These are phyloP conservation scores for Phaeophleospora eucalypticola DNA, from an alignment of 2,329 filamentous ascomycete species.

Conservation along the genomic window DNA sequence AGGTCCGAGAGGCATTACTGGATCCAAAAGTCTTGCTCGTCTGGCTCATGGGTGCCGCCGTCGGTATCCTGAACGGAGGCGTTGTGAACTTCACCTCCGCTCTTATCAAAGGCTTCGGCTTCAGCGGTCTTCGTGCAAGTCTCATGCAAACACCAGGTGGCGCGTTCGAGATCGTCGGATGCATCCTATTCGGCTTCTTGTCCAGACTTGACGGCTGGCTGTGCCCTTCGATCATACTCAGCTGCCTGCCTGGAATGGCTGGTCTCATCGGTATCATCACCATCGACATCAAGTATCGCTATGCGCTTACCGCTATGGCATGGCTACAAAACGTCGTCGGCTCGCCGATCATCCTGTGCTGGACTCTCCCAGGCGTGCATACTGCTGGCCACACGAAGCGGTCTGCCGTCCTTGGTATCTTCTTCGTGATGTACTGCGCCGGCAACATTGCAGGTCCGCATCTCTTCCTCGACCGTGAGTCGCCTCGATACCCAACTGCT, in stretches of 20 bases:
- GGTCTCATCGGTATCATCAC: constrained; percentile 20
- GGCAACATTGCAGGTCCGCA: constrained; percentile 65
- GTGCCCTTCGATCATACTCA: constrained; percentile 14
- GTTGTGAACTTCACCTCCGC: constrained; percentile 24
- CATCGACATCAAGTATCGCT: constrained; percentile 17
- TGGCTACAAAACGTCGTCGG: constrained; percentile 22
- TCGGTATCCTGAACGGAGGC: constrained; percentile 38
- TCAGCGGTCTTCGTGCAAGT: constrained; percentile 59
- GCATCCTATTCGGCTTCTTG: constrained; percentile 12
- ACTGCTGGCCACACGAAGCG: constrained; percentile 59
- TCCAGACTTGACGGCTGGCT: constrained; percentile 8
- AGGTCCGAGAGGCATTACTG: constrained; percentile 51
- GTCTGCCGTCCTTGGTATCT: constrained; percentile 59
- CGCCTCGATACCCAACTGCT: constrained; percentile 55
- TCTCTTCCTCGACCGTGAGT: constrained; percentile 55
- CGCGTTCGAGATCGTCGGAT: constrained; percentile 17
- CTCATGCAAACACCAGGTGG: constrained; percentile 55
- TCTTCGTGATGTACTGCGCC: constrained; percentile 57
- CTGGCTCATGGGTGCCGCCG: constrained; percentile 42
- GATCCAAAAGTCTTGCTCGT: constrained; percentile 58
- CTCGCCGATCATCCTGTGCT: constrained; percentile 20
- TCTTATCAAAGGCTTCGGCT: constrained; percentile 45
- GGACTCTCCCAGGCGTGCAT: constrained; percentile 15
- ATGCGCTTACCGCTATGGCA: constrained; percentile 15
- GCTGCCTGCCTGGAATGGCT: constrained; percentile 18